Percentiles rank a stretch among this genome's conserved stretches.
These are phyloP conservation scores for Russula emetica DNA, from an alignment of 768 basidiomycete species.

Conservation along the genomic window DNA sequence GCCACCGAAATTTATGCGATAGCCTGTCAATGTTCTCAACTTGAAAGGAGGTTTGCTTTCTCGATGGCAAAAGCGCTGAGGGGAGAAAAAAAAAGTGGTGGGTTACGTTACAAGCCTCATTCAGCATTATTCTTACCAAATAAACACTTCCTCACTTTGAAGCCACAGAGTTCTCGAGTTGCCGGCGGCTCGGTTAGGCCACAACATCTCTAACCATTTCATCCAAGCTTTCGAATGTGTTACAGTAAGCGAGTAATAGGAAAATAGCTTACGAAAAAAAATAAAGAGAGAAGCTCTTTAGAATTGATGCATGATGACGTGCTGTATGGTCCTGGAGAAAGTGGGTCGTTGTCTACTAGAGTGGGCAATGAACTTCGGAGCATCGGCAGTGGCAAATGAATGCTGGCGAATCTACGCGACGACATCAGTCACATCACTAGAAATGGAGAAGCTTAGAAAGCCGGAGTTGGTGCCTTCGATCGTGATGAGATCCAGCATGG, in stretches of 20 bases:
- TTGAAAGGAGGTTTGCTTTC: background rate
- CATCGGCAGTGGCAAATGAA: background rate
- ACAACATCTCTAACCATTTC: too few species aligned
- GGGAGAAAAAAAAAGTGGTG: background rate
- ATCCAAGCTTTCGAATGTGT: background rate
- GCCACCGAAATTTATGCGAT: background rate
- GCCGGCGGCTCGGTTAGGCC: background rate
- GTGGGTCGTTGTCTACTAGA: background rate
- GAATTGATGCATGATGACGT: background rate
- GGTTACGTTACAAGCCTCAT: slow-evolving; percentile 2
- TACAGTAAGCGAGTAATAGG: background rate
- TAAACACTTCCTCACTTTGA: background rate
- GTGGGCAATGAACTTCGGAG: background rate
- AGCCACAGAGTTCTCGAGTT: slow-evolving; percentile 1
- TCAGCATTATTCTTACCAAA: background rate
- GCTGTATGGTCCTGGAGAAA: background rate
- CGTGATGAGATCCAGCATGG: background rate
- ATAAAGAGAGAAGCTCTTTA: background rate
- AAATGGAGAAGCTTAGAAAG: background rate
- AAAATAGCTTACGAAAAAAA: background rate
- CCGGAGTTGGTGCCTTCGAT: background rate
- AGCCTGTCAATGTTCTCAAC: too few species aligned
- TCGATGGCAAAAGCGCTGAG: background rate
- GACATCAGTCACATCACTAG: too few species aligned
- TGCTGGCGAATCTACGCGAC: background rate